A percentile compares a stretch with the other conserved stretches of the same genome.
These are phyloP conservation scores for Tricholoma terreum DNA, from an alignment of 768 basidiomycete genomes.

Conservation along the genomic window DNA sequence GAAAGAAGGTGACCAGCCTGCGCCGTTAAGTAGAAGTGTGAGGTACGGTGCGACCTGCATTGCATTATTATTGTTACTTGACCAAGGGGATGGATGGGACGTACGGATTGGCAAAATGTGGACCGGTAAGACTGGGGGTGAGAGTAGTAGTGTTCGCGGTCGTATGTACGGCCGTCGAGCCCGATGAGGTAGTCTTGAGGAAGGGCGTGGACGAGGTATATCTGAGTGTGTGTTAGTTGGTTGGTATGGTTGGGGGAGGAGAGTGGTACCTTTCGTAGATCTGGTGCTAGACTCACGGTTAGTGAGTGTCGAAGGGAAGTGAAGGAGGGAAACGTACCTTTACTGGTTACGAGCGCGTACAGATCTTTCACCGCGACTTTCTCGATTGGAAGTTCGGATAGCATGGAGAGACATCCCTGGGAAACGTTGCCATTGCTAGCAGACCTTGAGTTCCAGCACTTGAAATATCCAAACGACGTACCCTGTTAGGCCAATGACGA, in stretches of 20 bases:
- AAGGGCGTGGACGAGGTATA: conserved; percentile 73
- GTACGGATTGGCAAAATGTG: conserved; percentile 64
- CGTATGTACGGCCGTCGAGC: conserved; percentile 53
- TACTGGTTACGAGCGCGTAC: conserved; percentile 48
- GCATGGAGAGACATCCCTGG: conserved; percentile 68
- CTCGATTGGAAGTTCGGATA: conserved; percentile 66
- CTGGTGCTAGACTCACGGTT: conserved; percentile 39
- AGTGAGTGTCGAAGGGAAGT: background rate
- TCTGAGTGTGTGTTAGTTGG: conserved; percentile 32
- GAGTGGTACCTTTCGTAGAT: conserved; percentile 50
- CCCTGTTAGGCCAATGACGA: conserved; percentile 84
- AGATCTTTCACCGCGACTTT: conserved; percentile 57
- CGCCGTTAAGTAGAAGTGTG: conserved; percentile 81
- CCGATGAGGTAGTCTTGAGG: conserved; percentile 68
- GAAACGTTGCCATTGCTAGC: conserved; percentile 78
- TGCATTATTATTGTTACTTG: background rate
- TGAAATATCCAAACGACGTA: conserved; percentile 26
- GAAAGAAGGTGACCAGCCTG: conserved; percentile 77
- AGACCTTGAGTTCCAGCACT: too few relatives aligned
- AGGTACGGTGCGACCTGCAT: conserved; percentile 81
- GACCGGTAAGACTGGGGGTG: conserved; percentile 64
- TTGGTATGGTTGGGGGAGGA: background rate
- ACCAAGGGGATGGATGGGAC: conserved; percentile 2
- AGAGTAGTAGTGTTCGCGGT: conserved; percentile 70
- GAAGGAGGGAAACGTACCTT: conserved; percentile 35